phyloP scores from a whole-genome alignment of 2,329 filamentous ascomycete genomes.

The Neopestalotiopsis sp. region DNA sequence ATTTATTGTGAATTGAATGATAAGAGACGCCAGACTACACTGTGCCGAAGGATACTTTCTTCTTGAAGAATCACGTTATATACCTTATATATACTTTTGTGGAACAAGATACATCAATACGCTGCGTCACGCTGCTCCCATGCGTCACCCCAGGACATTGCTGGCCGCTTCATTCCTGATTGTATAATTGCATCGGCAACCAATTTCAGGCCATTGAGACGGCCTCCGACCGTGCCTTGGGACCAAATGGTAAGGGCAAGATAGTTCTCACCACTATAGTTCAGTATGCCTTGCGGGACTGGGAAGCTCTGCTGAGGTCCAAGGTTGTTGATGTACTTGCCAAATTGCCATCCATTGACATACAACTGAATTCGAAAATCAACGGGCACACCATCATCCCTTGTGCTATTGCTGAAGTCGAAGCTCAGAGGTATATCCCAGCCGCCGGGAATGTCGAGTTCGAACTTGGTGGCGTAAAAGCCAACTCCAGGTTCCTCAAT shows the following conservation, averaged over 20 bases:
- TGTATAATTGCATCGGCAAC: slow-evolving; percentile 48
- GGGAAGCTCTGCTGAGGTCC: slow-evolving; percentile 76
- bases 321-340: slow-evolving; percentile 66
- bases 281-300: slow-evolving; percentile 74
- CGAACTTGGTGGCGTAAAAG: slow-evolving; percentile 63
- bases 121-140: slow-evolving; percentile 24
- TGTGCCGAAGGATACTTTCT: neutral
- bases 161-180: slow-evolving; percentile 26
- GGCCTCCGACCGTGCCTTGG: slow-evolving; percentile 61
- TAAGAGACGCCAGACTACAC: too few relatives aligned
- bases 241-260: slow-evolving; percentile 75
- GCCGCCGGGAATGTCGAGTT: slow-evolving; percentile 56
- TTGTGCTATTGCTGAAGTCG: slow-evolving; percentile 50
- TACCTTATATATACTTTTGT: neutral
- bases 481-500: slow-evolving; percentile 57
- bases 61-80: neutral
- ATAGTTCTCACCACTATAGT: slow-evolving; percentile 75
- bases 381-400: slow-evolving; percentile 36
- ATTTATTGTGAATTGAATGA: too few relatives aligned
- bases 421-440: slow-evolving; percentile 70
- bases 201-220: slow-evolving; percentile 46
- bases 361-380: slow-evolving; percentile 69
- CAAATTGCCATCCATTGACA: slow-evolving; percentile 79
- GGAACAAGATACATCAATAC: slow-evolving; percentile 20
- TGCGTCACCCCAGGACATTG: slow-evolving; percentile 24